A percentile compares a stretch with the other conserved stretches of the same genome.
These are phyloP conservation scores for Umbelopsis sp. DNA, from an alignment of 192 early-diverging fungal genomes.

Conservation along the genomic window DNA sequence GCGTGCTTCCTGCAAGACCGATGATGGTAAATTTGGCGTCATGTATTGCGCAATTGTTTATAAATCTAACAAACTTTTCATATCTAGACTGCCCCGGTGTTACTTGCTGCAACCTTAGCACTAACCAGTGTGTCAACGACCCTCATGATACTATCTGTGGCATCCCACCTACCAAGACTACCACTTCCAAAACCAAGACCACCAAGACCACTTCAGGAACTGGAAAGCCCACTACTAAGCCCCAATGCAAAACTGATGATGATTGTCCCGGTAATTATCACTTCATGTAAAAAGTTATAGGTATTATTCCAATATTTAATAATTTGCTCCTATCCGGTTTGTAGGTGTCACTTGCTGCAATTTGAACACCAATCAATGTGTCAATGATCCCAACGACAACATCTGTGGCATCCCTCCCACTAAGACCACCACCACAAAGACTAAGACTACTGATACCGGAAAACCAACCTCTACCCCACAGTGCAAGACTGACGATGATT, in stretches of 20 bases:
- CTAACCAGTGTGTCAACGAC: slow-evolving; percentile 13
- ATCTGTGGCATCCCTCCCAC: slow-evolving; percentile 13
- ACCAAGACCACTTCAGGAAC: slow-evolving; percentile 4
- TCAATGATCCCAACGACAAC: slow-evolving; percentile 17
- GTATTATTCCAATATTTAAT: no score
- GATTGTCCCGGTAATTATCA: slow-evolving; percentile 25
- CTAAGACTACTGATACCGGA: not conserved
- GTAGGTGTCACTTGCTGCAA: slow-evolving; percentile 24
- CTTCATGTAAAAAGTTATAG: no score
- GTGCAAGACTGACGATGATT: slow-evolving; percentile 29
- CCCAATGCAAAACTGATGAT: slow-evolving; percentile 26
- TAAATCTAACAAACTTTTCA: not conserved
- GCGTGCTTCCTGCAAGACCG: slow-evolving; percentile 17
- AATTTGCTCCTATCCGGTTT: not conserved
- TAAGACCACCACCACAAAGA: not conserved
- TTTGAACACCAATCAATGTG: slow-evolving; percentile 15
- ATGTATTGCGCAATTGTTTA: not conserved
- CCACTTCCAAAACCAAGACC: not conserved
- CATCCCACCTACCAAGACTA: slow-evolving; percentile 19
- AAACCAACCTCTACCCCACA: slow-evolving; percentile 12
- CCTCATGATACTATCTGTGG: slow-evolving; percentile 8
- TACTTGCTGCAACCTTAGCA: slow-evolving; percentile 8
- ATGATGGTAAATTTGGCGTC: slow-evolving; percentile 12
- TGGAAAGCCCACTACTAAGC: not conserved
- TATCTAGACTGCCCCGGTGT: slow-evolving; percentile 7